Evolutionary conservation across 768 basidiomycete genomes (phyloP).

Genomic region (Tephrocybe sp.): DNA sequence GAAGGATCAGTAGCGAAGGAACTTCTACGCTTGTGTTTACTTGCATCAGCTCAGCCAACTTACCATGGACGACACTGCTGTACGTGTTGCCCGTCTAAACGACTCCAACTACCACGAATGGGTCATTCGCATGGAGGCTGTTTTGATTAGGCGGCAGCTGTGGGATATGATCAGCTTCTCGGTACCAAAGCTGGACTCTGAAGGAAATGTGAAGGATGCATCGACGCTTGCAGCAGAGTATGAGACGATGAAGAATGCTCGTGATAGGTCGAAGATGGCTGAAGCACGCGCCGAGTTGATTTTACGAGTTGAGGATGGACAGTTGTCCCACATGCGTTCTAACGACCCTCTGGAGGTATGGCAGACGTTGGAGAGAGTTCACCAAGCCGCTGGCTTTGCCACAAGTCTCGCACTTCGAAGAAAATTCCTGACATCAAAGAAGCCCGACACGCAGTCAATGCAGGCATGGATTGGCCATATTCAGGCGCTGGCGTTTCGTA

Average conservation of each 20-base stretch:
- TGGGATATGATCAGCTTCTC: slow-evolving; percentile 12
- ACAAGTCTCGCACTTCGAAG: slow-evolving; percentile 21
- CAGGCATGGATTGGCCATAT: too few relatives aligned
- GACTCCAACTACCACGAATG: slow-evolving; percentile 23
- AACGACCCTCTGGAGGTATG: slow-evolving; percentile 24
- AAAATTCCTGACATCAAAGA: slow-evolving; percentile 23
- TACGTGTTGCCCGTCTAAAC: slow-evolving; percentile 16
- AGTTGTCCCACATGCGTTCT: slow-evolving; percentile 24
- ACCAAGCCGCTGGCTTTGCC: slow-evolving; percentile 23
- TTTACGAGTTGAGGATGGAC: slow-evolving; percentile 22
- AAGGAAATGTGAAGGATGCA: slow-evolving; percentile 6
- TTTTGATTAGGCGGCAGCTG: slow-evolving; percentile 13
- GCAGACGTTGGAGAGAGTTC: slow-evolving; percentile 18
- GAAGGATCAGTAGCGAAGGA: too few relatives aligned
- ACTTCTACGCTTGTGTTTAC: too few relatives aligned
- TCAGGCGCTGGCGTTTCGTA: slow-evolving; percentile 16
- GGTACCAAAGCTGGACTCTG: background rate
- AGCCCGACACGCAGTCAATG: slow-evolving; percentile 16
- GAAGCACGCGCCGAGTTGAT: slow-evolving; percentile 25
- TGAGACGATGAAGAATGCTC: slow-evolving; percentile 4
- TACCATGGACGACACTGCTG: too few relatives aligned
- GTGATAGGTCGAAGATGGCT: slow-evolving; percentile 18
- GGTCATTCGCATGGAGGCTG: slow-evolving; percentile 8
- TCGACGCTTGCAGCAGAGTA: slow-evolving; percentile 2
- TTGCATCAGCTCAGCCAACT: too few relatives aligned